A percentile compares a stretch with the other conserved stretches of the same genome.
phyloP scores from a whole-genome alignment of 2,329 filamentous ascomycete species.

The Neophaeococcomyces mojaviensis region DNA sequence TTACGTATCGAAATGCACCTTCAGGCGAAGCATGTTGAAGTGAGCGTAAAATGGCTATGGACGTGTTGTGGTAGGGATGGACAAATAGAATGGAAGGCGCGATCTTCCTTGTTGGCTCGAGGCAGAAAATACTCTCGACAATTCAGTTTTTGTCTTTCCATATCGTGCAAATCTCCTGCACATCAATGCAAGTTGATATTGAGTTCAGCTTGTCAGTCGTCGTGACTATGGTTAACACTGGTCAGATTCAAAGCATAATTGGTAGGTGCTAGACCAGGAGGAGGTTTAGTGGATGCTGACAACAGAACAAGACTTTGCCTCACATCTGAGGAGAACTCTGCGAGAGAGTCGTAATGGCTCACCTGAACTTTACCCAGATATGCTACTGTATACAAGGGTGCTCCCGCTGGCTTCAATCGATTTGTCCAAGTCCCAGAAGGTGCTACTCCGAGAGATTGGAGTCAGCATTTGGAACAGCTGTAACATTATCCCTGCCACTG shows the following conservation, averaged over 20 bases:
- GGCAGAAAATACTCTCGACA: too few species aligned
- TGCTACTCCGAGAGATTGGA: background rate
- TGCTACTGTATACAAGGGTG: background rate
- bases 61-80: background rate
- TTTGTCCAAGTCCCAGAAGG: constrained; percentile 1
- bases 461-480: constrained; percentile 7
- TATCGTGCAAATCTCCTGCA: too few species aligned
- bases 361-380: constrained; percentile 4
- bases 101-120: background rate
- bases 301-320: constrained; percentile 1
- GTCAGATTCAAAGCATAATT: constrained; percentile 1
- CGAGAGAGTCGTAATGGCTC: background rate
- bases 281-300: too few species aligned
- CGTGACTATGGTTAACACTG: background rate
- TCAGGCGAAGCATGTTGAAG: too few species aligned
- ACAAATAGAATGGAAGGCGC: background rate
- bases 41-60: too few species aligned
- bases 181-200: background rate
- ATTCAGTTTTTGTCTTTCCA: too few species aligned
- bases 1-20: background rate
- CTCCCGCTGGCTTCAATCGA: constrained; percentile 3
- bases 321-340: background rate
- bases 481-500: background rate
- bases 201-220: background rate
- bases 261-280: background rate